phyloP scores from a whole-genome alignment of 345 rosid genomes.

The Litchi chinensis region DNA sequence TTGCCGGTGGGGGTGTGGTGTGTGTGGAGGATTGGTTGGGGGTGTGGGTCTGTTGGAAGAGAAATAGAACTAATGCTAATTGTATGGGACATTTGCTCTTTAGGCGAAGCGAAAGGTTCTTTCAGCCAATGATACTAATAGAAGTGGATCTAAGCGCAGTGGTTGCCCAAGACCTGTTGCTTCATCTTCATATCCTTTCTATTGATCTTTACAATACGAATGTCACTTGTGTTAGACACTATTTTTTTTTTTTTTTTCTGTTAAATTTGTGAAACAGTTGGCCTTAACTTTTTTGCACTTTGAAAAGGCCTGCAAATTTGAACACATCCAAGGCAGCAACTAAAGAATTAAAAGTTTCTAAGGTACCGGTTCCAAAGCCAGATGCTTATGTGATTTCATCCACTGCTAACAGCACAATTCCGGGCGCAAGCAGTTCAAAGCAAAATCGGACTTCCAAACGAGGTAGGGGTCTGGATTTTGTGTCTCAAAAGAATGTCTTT shows the following conservation, averaged over 20 bases:
- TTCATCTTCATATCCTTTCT: slow-evolving; percentile 87
- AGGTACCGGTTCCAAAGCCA: slow-evolving; percentile 42
- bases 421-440: slow-evolving; percentile 39
- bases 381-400: slow-evolving; percentile 33
- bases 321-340: slow-evolving; percentile 36
- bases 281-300: slow-evolving; percentile 68
- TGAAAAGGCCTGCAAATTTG: slow-evolving; percentile 57
- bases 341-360: slow-evolving; percentile 52
- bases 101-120: slow-evolving; percentile 64
- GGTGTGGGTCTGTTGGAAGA: background rate
- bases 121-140: slow-evolving; percentile 47
- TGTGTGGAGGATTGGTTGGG: no score
- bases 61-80: slow-evolving; percentile 15
- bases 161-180: slow-evolving; percentile 59
- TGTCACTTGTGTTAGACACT: background rate
- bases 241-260: slow-evolving; percentile 13
- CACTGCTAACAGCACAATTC: slow-evolving; percentile 35
- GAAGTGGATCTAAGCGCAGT: slow-evolving; percentile 72
- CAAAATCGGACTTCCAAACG: slow-evolving; percentile 43
- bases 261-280: slow-evolving; percentile 27
- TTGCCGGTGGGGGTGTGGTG: no score
- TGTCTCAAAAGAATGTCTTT: slow-evolving; percentile 2
- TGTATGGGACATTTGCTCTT: slow-evolving; percentile 23
- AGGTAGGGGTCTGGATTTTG: slow-evolving; percentile 37
- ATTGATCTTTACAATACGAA: slow-evolving; percentile 4